Base-by-base conservation (phyloP, 2,329 filamentous ascomycete species). In the Ceratocystis lukuohia region DNA sequence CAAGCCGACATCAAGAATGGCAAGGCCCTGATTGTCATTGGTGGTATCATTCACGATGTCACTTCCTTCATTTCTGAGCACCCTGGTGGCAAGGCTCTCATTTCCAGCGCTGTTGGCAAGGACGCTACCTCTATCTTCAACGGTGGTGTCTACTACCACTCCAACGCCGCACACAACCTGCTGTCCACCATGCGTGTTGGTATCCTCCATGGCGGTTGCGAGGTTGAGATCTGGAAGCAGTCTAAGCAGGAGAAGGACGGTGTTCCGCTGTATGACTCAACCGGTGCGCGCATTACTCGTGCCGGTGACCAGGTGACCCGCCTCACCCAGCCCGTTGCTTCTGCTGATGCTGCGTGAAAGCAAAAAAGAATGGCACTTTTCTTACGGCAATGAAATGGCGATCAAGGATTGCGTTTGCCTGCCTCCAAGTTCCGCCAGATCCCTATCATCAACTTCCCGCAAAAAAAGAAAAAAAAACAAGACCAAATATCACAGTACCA, bases 151-250 rank as follows among this genome's bases (percentile, higher is more conserved):
- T 95, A 95, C 80, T 84, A 88, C 75, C 90, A 95, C 80, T 91
- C 87, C 75, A 95, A 95, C 77, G 90, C 89, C 66, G 90, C 90
- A 45, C 90, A 95, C 81, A 95, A 95, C 78, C 77, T 94, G 69
- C 82, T 95, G 69, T 91, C 88, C 6, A 94, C 89, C 71, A 94
- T 94, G 89, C 84, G 90, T 71, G 86, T 94, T 15, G 90, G 89
- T 76, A 89, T 95, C 62, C 87, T 95, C 70, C 88, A 89, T 64
- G 90, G 90, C 70, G 90, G 90, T 56, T 91, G 88, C 74, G 90
- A 94, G 76, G 90, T 95, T 33, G 90, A 95, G 81, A 91, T 94
- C 77, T 95, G 90, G 90, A 94, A 94, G 84, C 87, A 89, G 53
- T 85, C 88, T 66, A 88, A 92, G 76, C 84, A 86, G 72, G 88